phyloP scores from a whole-genome alignment of 768 basidiomycete species.

The Boletus rufocinnamomeus region DNA sequence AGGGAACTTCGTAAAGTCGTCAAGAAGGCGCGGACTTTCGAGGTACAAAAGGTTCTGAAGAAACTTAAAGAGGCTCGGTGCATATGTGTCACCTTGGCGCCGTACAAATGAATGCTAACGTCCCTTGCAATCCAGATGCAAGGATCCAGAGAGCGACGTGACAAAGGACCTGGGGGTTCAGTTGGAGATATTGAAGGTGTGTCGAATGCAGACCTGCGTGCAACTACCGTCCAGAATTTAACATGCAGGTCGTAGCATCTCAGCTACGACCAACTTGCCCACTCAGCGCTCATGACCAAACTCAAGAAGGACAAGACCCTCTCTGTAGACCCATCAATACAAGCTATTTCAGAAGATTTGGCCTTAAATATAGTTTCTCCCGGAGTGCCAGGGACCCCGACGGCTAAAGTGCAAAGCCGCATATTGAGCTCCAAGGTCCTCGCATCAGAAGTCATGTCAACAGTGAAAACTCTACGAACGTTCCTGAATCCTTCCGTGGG shows the following conservation, averaged over 20 bases:
- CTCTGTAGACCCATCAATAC: conserved; percentile 48
- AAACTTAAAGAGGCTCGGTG: conserved; percentile 72
- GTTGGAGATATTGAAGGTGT: conserved; percentile 66
- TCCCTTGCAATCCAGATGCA: conserved; percentile 31
- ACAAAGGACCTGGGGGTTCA: conserved; percentile 58
- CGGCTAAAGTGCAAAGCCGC: conserved; percentile 66
- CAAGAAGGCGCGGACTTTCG: conserved; percentile 80
- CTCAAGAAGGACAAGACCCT: conserved; percentile 71
- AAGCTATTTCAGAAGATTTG: conserved; percentile 50
- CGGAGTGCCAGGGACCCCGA: conserved; percentile 42
- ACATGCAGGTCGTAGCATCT: conserved; percentile 45
- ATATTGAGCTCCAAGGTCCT: conserved; percentile 78
- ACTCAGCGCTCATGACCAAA: conserved; percentile 68
- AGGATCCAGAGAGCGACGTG: conserved; percentile 40
- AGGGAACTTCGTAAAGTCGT: conserved; percentile 73
- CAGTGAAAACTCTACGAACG: conserved; percentile 51
- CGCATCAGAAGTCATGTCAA: conserved; percentile 54
- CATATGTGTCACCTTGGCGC: conserved; percentile 12
- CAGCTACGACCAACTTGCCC: conserved; percentile 58
- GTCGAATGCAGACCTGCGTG: conserved; percentile 9
- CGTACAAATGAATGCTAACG: conserved; percentile 1
- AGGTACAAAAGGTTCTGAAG: conserved; percentile 82
- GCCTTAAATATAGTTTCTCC: conserved; percentile 35
- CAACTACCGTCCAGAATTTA: not conserved
- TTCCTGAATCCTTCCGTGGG: conserved; percentile 38